Evolutionary conservation across 2,329 filamentous ascomycete species (phyloP).

Genomic region (Teratosphaeria pseudoeucalypti): DNA sequence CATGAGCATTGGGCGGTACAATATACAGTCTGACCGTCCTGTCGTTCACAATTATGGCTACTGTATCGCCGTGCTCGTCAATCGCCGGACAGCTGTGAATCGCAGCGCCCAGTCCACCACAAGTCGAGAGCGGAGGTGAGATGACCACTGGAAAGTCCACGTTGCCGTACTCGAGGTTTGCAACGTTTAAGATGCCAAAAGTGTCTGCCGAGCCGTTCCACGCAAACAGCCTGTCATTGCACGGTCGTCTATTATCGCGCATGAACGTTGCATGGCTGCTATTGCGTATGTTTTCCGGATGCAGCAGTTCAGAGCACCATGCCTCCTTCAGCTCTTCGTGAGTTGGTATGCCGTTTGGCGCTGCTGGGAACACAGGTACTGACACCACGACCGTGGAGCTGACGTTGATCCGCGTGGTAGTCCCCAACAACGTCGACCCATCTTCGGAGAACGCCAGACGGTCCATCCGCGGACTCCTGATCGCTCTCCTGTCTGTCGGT

Average conservation of each 20-base stretch:
- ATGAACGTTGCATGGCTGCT: slow-evolving; percentile 28
- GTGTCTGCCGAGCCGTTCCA: slow-evolving; percentile 29
- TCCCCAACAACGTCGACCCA: slow-evolving; percentile 27
- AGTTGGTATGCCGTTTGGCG: slow-evolving; percentile 20
- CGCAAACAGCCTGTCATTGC: slow-evolving; percentile 26
- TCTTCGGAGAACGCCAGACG: slow-evolving; percentile 27
- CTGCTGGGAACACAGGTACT: slow-evolving; percentile 25
- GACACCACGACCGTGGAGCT: slow-evolving; percentile 26
- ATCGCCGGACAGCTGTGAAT: slow-evolving; percentile 27
- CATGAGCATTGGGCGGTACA: slow-evolving; percentile 20
- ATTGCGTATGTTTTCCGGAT: slow-evolving; percentile 29
- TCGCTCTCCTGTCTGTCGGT: slow-evolving; percentile 26
- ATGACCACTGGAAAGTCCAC: slow-evolving; percentile 29
- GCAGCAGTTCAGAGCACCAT: slow-evolving; percentile 28
- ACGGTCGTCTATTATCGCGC: slow-evolving; percentile 19
- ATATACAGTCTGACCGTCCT: slow-evolving; percentile 27
- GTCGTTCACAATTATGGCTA: slow-evolving; percentile 30
- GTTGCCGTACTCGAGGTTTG: slow-evolving; percentile 26
- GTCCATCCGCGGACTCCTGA: slow-evolving; percentile 26
- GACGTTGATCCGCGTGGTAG: slow-evolving; percentile 26
- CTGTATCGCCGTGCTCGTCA: slow-evolving; percentile 27
- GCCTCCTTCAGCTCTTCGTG: slow-evolving; percentile 28
- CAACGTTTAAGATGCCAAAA: slow-evolving; percentile 25
- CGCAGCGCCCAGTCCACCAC: slow-evolving; percentile 27
- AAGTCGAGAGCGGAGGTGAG: slow-evolving; percentile 26